These are phyloP conservation scores for Suillus paluster DNA, from an alignment of 768 basidiomycete genomes.

Conservation along the genomic window DNA sequence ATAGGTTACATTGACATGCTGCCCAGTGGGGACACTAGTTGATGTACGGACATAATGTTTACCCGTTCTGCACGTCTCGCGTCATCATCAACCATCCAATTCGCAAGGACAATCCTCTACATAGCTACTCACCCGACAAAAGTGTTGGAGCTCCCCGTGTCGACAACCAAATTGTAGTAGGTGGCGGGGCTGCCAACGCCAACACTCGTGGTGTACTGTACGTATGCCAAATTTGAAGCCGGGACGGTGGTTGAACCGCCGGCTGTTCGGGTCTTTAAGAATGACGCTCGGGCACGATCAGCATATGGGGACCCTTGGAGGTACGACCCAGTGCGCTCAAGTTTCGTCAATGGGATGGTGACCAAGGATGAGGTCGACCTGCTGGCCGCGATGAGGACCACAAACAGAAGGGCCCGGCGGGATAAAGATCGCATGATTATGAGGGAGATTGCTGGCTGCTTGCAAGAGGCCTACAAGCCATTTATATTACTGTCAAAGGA, in stretches of 20 bases:
- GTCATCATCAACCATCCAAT: not conserved
- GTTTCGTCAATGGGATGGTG: slow-evolving; percentile 17
- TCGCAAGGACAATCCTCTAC: not conserved
- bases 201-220: slow-evolving; percentile 25
- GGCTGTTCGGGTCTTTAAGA: slow-evolving; percentile 9
- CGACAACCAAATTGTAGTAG: slow-evolving; percentile 33
- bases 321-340: slow-evolving; percentile 16
- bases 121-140: slow-evolving; percentile 27
- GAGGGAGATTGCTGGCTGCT: not conserved
- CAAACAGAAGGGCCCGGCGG: slow-evolving; percentile 6
- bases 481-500: not conserved
- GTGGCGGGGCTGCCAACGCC: slow-evolving; percentile 32
- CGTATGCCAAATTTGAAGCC: slow-evolving; percentile 16
- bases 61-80: slow-evolving; percentile 25
- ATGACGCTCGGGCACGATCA: slow-evolving; percentile 21
- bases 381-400: slow-evolving; percentile 12
- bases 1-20: slow-evolving; percentile 16
- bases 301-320: slow-evolving; percentile 22
- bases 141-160: slow-evolving; percentile 38
- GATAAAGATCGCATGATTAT: slow-evolving; percentile 18
- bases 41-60: slow-evolving; percentile 22
- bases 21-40: slow-evolving; percentile 30
- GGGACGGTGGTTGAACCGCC: slow-evolving; percentile 19
- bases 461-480: not conserved
- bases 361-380: slow-evolving; percentile 10